phyloP scores from a whole-genome alignment of 2,329 filamentous ascomycete species.

The Penicillium griseofulvum region DNA sequence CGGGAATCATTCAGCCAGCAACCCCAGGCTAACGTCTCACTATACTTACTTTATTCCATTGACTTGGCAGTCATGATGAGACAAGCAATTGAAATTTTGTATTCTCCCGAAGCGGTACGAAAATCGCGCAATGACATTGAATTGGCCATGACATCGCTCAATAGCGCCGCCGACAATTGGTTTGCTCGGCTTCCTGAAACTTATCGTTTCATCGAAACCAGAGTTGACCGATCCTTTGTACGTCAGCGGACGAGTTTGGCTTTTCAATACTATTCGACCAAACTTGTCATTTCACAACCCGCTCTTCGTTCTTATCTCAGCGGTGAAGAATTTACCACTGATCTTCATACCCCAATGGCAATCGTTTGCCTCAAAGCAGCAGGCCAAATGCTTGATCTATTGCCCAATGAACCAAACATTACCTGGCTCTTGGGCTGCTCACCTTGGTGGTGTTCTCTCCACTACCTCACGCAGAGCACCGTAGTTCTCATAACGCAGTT shows the following conservation, averaged over 20 bases:
- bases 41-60: constrained; percentile 6
- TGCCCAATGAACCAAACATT: constrained; percentile 36
- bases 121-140: neutral
- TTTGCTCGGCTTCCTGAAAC: neutral
- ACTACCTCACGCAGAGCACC: constrained; percentile 42
- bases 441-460: constrained; percentile 44
- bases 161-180: constrained; percentile 5
- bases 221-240: neutral
- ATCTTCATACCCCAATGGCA: constrained; percentile 35
- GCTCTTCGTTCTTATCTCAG: neutral
- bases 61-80: constrained; percentile 4
- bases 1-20: neutral
- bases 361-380: constrained; percentile 37
- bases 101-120: neutral
- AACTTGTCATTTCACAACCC: constrained; percentile 7
- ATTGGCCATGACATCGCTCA: constrained; percentile 1
- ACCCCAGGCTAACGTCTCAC: neutral
- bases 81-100: constrained; percentile 3
- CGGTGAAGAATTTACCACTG: constrained; percentile 22
- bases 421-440: constrained; percentile 32
- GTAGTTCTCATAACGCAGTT: constrained; percentile 42
- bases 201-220: neutral
- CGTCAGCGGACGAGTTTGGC: constrained; percentile 6
- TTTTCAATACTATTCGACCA: constrained; percentile 9
- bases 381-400: constrained; percentile 31